A percentile compares a stretch with the other conserved stretches of the same genome.
phyloP scores from a whole-genome alignment of 2,329 filamentous ascomycete species.

The Epichloe coenophiala region DNA sequence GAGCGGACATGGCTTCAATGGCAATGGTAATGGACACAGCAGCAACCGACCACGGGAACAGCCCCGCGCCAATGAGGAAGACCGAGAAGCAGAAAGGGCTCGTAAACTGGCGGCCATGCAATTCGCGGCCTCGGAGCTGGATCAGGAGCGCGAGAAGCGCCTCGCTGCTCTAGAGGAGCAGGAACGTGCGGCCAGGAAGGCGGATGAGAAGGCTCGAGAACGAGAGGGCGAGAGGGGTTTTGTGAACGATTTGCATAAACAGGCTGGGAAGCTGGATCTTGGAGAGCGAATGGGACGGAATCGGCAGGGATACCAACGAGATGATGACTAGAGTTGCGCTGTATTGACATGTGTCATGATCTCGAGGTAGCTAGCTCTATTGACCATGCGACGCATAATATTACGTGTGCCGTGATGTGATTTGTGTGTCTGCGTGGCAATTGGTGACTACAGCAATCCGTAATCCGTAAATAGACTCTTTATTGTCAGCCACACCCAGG shows the following conservation, averaged over 20 bases:
- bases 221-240: constrained; percentile 53
- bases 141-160: constrained; percentile 54
- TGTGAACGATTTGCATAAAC: constrained; percentile 47
- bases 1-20: too few relatives aligned
- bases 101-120: constrained; percentile 63
- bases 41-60: background rate
- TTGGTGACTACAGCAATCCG: too few relatives aligned
- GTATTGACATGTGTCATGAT: background rate
- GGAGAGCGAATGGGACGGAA: constrained; percentile 38
- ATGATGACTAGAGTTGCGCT: constrained; percentile 24
- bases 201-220: constrained; percentile 51
- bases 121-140: constrained; percentile 53
- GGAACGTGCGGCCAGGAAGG: constrained; percentile 50
- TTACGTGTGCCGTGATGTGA: too few relatives aligned
- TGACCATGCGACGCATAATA: too few relatives aligned
- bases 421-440: too few relatives aligned
- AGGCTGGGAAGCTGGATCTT: constrained; percentile 38
- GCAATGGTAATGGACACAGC: constrained; percentile 6
- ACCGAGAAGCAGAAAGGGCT: constrained; percentile 43
- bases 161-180: constrained; percentile 51
- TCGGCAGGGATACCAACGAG: constrained; percentile 29
- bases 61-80: constrained; percentile 7
- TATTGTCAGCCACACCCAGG: too few relatives aligned
- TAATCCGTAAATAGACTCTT: too few relatives aligned
- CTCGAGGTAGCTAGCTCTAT: too few relatives aligned